Conservation (phyloP, 306 rosid species). For the Senna tora region DNA sequence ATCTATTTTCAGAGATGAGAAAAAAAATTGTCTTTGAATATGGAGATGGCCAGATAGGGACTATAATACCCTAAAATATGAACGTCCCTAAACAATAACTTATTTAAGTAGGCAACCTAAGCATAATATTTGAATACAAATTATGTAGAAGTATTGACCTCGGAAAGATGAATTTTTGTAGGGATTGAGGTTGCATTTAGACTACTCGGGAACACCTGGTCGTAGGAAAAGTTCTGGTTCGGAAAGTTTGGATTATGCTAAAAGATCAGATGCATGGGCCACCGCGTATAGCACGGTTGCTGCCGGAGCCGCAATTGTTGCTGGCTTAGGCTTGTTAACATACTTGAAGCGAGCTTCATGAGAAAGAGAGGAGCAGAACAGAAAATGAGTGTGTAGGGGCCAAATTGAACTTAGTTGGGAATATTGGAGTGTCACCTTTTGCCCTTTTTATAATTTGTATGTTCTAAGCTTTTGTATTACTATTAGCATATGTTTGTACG, state of each 20-base stretch:
- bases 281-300: constrained; percentile 84
- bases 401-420: constrained; percentile 37
- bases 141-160: constrained; percentile 30
- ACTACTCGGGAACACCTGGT: constrained; percentile 55
- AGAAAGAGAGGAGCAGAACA: constrained; percentile 5
- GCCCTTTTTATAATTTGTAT: background rate
- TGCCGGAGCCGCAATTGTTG: constrained; percentile 95
- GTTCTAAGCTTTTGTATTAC: constrained; percentile 36
- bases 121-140: background rate
- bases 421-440: constrained; percentile 17
- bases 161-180: constrained; percentile 41
- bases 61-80: no score
- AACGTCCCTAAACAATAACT: no score
- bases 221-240: constrained; percentile 45
- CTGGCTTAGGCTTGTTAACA: constrained; percentile 83
- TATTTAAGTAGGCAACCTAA: background rate
- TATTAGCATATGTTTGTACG: constrained; percentile 8
- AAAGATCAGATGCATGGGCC: constrained; percentile 80
- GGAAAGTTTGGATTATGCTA: constrained; percentile 57
- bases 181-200: constrained; percentile 95
- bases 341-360: constrained; percentile 62
- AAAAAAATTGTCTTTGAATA: no score
- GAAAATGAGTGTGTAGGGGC: constrained; percentile 19
- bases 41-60: no score
- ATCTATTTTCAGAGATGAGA: no score